A percentile compares a stretch with the other conserved stretches of the same genome.
Conservation (phyloP, 148 eudicot species). For the Pouteria glomerata region DNA sequence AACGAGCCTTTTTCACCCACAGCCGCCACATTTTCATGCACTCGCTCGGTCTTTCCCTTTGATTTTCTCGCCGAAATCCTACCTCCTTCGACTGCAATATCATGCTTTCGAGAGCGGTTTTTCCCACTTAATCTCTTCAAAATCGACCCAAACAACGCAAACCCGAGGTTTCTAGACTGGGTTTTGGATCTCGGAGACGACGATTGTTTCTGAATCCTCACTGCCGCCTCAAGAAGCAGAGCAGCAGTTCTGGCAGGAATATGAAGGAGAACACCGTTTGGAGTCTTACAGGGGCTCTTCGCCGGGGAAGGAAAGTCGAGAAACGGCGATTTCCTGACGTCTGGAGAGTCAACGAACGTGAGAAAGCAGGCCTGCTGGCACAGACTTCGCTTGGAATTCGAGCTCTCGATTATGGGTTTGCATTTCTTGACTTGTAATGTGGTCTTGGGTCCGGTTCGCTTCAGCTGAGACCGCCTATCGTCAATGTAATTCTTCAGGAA, state of each 20-base stretch:
- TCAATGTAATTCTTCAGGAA: conserved; percentile 52
- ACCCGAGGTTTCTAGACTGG: conserved; percentile 30
- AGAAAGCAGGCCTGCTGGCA: conserved; percentile 62
- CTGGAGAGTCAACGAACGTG: conserved; percentile 59
- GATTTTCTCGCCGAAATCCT: not conserved
- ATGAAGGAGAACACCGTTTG: conserved; percentile 47
- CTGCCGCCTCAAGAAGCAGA: conserved; percentile 66
- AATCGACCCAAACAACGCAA: conserved; percentile 57
- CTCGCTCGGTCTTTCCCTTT: conserved; percentile 7
- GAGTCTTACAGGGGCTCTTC: conserved; percentile 34
- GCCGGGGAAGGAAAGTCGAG: conserved; percentile 31
- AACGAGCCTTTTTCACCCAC: conserved; percentile 8
- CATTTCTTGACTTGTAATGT: conserved; percentile 24
- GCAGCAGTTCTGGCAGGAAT: conserved; percentile 70
- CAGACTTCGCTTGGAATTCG: conserved; percentile 27
- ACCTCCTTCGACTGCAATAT: not conserved
- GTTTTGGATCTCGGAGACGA: conserved; percentile 31
- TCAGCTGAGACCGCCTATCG: conserved; percentile 37
- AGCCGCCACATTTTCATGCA: conserved; percentile 9
- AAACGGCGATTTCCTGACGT: conserved; percentile 53
- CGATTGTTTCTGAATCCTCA: conserved; percentile 48
- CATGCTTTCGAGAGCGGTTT: conserved; percentile 25
- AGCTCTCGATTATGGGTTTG: conserved; percentile 25
- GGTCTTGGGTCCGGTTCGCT: conserved; percentile 16
- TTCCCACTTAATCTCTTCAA: conserved; percentile 36